Evolutionary conservation across 306 rosid genomes (phyloP).

Genomic region (Rosa lucieae): DNA sequence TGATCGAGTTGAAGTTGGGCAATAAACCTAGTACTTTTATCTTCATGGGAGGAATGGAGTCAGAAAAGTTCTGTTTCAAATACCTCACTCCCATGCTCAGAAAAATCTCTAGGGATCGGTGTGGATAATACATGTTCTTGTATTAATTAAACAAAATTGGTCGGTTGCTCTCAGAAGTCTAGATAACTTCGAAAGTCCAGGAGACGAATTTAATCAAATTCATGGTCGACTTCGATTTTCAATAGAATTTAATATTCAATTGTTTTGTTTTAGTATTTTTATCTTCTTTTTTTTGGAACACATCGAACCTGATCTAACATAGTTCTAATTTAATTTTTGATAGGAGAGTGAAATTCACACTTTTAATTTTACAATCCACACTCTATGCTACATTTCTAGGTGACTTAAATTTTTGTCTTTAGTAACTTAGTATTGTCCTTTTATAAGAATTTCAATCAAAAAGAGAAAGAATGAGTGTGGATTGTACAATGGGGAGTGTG

Average conservation of each 20-base stretch:
- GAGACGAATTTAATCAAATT: not conserved
- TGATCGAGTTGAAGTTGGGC: not conserved
- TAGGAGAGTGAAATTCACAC: no score
- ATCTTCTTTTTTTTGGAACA: no score
- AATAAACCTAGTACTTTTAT: not conserved
- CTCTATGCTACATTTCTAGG: no score
- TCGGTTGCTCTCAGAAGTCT: not conserved
- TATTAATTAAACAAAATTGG: slow-evolving; percentile 3
- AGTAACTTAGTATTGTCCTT: no score
- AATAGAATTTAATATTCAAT: not conserved
- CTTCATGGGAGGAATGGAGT: slow-evolving; percentile 4
- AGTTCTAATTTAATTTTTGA: no score
- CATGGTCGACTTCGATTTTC: not conserved
- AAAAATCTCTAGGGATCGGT: not conserved
- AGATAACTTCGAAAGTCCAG: not conserved
- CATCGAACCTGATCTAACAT: no score
- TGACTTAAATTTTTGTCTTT: no score
- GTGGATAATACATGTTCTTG: not conserved
- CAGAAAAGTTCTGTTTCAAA: not conserved
- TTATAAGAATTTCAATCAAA: no score
- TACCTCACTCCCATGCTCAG: not conserved
- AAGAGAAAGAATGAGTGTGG: no score
- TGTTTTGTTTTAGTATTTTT: no score
- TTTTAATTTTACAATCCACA: no score
- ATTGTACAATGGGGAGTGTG: no score